Conservation (phyloP, 768 basidiomycete species). For the Sporobolomyces phaffii region DNA sequence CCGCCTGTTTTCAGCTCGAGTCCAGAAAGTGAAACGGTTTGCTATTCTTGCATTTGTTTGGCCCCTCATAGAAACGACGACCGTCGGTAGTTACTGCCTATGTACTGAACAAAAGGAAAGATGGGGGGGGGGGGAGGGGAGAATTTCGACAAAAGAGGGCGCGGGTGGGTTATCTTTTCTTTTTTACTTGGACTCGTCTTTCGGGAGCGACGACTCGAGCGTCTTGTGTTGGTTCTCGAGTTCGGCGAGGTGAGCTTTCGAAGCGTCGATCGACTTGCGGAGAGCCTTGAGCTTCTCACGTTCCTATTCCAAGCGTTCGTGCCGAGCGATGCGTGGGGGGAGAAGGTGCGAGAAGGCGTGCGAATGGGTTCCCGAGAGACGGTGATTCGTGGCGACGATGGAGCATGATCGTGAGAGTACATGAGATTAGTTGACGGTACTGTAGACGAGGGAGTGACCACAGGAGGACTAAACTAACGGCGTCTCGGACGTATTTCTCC, state of each 20-base stretch:
- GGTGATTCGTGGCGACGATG: neutral
- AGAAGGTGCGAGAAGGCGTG: neutral
- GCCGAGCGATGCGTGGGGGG: neutral
- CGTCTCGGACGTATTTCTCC: slow-evolving; percentile 28
- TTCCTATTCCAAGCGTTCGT: slow-evolving; percentile 8
- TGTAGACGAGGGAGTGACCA: neutral
- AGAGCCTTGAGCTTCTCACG: slow-evolving; percentile 37
- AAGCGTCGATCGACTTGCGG: slow-evolving; percentile 37
- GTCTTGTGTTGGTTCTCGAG: slow-evolving; percentile 31
- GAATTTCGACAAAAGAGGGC: too few species aligned
- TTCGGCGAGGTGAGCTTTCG: slow-evolving; percentile 34
- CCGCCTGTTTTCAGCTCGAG: too few species aligned
- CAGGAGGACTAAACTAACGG: slow-evolving; percentile 1
- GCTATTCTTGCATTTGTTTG: too few species aligned
- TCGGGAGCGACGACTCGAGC: slow-evolving; percentile 20
- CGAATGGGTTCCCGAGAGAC: neutral
- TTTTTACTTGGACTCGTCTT: too few species aligned
- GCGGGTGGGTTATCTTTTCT: too few species aligned
- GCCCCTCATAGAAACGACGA: too few species aligned
- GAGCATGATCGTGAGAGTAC: neutral
- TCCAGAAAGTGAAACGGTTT: too few species aligned
- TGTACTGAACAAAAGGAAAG: too few species aligned
- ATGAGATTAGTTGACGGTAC: neutral
- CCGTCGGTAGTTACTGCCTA: too few species aligned
- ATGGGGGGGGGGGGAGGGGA: too few species aligned